Evolutionary conservation across 768 basidiomycete genomes (phyloP), one percentile per base, ranked within the genome.

Genomic region (Boletus vermiculosoides): DNA sequence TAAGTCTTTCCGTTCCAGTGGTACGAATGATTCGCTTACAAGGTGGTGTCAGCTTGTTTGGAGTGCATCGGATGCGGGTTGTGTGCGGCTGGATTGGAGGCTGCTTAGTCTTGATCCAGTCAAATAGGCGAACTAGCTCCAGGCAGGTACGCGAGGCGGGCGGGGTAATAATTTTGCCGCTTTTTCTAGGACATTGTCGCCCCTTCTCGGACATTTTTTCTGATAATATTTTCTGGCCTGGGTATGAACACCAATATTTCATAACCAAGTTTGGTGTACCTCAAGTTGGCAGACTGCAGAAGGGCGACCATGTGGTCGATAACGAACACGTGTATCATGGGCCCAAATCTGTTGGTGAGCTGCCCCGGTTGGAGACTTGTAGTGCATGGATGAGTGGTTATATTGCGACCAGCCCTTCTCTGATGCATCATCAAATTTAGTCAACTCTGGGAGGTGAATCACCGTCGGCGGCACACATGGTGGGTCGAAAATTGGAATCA

Each of bases 11-110:
- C 20, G 39, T 33, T 52, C 22, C 22, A n/a, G 25, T 18, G n/a
- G 46, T 36, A 28, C 9, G 39, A 36, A 40, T 41, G 50, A 10
- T 20, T 45, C 23, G 15, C 52, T 68, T n/a, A 61, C 31, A 18
- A 3, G 15, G n/a, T 33, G 6, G 50, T 52, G 8, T 50, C 48
- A 86, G 86, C 80, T 9, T 88, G 86, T 56, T 68, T 88, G 55
- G 85, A 88, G 60, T 88, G 86, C 63, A 80, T 88, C 50, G 81
- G 81, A n/a, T 88, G 86, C 57, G 85, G 86, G 4, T 68, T 87
- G 30, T 87, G 86, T 63, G 83, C 80, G 4, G 84, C 83, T 55
- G 84, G 80, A 15, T 50, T 58, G 48, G 67, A 67, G 16, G 62
- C 52, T 46, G 58, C 45, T 34, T 34, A 34, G 33, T 34, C 33